Conservation (phyloP, 2,329 filamentous ascomycete species). For the Fusarium armeniacum region DNA sequence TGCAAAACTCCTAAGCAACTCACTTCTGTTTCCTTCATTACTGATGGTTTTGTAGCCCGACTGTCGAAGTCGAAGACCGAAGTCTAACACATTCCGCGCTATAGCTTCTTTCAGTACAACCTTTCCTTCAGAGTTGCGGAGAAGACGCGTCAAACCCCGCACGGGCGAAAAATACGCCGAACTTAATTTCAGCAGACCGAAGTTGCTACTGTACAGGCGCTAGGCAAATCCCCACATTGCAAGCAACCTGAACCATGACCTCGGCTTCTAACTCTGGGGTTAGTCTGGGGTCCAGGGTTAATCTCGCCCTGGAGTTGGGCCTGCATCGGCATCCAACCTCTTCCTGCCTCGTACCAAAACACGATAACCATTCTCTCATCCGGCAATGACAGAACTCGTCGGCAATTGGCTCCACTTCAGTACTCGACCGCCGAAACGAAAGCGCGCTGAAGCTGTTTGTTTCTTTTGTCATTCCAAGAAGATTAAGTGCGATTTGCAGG, state of each 20-base stretch:
- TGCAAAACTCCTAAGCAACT: too few relatives aligned
- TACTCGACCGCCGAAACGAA: slow-evolving; percentile 51
- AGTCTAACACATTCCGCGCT: too few relatives aligned
- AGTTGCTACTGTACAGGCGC: background rate
- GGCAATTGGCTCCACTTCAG: slow-evolving; percentile 54
- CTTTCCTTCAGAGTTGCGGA: background rate
- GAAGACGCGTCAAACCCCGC: background rate
- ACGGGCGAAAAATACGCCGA: background rate
- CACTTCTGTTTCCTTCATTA: too few relatives aligned
- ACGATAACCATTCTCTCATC: slow-evolving; percentile 4
- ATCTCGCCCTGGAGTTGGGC: background rate
- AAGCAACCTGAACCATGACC: background rate
- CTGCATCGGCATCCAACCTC: background rate
- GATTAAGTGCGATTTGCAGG: slow-evolving; percentile 55
- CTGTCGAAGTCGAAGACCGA: too few relatives aligned
- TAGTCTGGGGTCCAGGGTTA: background rate
- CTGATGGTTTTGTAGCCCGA: too few relatives aligned
- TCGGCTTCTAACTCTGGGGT: background rate
- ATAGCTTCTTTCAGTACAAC: background rate
- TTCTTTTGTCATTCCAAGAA: slow-evolving; percentile 55
- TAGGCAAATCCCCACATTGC: background rate
- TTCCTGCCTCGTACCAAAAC: background rate
- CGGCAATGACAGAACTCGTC: slow-evolving; percentile 50
- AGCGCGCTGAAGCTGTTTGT: slow-evolving; percentile 50
- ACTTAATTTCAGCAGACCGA: background rate